A percentile compares a stretch with the other conserved stretches of the same genome.
Evolutionary conservation across 441 rosid genomes (phyloP).

Genomic region (Erodium texanum): DNA sequence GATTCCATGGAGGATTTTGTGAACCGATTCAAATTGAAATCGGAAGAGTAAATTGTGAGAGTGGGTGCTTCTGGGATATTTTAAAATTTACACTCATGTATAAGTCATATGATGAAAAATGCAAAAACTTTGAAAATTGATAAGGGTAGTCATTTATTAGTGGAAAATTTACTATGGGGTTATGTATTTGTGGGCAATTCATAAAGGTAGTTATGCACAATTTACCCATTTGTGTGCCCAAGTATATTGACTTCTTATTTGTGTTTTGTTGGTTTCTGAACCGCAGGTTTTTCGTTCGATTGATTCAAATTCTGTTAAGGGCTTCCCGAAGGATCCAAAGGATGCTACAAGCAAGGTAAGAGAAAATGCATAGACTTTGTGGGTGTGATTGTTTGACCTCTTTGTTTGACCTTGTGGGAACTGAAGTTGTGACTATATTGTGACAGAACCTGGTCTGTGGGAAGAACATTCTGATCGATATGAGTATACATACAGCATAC

Average conservation of each 20-base stretch:
- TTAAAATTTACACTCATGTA: no score
- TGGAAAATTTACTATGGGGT: no score
- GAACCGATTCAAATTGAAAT: no score
- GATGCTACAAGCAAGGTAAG: constrained; percentile 67
- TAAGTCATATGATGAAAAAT: no score
- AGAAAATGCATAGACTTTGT: constrained; percentile 13
- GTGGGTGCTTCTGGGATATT: no score
- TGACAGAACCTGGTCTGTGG: constrained; percentile 84
- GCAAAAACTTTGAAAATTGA: no score
- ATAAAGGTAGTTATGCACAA: no score
- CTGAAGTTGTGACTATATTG: constrained; percentile 22
- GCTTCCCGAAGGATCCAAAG: constrained; percentile 85
- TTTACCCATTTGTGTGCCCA: no score
- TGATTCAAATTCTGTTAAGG: constrained; percentile 84
- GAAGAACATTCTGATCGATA: constrained; percentile 88
- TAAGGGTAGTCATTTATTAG: no score
- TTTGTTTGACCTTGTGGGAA: constrained; percentile 7
- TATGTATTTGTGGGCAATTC: no score
- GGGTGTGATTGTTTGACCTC: not conserved
- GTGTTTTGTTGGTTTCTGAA: constrained; percentile 12
- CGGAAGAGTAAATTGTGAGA: no score
- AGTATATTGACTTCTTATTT: constrained; percentile 11
- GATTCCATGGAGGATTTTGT: no score
- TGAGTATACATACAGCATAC: constrained; percentile 98
- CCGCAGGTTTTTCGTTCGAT: constrained; percentile 90